phyloP scores from a whole-genome alignment of 139 green algal genomes.

The Edaphochlamys debaryana region DNA sequence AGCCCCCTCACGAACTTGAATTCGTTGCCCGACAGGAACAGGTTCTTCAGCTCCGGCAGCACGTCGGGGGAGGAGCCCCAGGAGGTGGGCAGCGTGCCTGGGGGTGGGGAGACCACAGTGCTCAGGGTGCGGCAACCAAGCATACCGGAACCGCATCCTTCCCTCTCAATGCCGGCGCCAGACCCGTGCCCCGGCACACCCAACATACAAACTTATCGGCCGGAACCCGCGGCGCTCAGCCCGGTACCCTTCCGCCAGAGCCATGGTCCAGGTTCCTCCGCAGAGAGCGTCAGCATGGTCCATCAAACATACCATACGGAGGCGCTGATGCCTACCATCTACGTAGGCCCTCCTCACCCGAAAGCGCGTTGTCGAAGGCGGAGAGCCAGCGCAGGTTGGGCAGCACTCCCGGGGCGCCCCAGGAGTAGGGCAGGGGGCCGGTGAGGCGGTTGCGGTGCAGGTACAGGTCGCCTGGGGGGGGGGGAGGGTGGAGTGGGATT shows the following conservation, averaged over 20 bases:
- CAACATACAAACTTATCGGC: not conserved
- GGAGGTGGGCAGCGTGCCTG: not conserved
- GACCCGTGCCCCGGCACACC: no score
- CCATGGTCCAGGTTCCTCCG: no score
- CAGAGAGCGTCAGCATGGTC: not conserved
- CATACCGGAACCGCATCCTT: no score
- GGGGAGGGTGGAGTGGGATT: no score
- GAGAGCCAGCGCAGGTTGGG: constrained; percentile 46
- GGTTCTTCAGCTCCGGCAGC: constrained; percentile 36
- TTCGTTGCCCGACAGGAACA: constrained; percentile 33
- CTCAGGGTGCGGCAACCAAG: no score
- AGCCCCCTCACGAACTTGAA: constrained; percentile 33
- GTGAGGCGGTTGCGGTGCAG: constrained; percentile 45
- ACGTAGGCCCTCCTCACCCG: constrained; percentile 12
- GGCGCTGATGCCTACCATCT: no score
- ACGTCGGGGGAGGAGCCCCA: constrained; percentile 16
- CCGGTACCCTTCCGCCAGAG: no score
- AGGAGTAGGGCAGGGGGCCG: constrained; percentile 16
- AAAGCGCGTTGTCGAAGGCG: constrained; percentile 41
- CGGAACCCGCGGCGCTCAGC: not conserved
- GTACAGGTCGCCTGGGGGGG: constrained; percentile 28
- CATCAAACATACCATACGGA: not conserved
- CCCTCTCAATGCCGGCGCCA: no score
- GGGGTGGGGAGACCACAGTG: not conserved
- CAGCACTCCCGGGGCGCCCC: constrained; percentile 5